Conservation (phyloP, 1,284 basidiomycete genomes). For the Inonotus obliquus region DNA sequence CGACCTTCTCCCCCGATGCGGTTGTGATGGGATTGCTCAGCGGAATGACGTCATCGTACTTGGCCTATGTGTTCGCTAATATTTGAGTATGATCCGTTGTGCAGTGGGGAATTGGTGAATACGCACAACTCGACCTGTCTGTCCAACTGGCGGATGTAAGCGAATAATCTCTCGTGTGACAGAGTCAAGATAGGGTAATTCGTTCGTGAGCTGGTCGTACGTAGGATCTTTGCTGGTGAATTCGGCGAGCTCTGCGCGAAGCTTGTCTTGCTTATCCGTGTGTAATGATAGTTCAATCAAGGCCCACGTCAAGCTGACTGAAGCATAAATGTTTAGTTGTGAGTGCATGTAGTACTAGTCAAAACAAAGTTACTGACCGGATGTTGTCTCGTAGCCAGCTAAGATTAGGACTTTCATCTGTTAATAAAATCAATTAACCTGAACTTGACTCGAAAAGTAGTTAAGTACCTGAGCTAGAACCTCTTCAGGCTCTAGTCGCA, state of each 20-base stretch:
- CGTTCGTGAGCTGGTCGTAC: slow-evolving; percentile 27
- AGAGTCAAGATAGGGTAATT: slow-evolving; percentile 15
- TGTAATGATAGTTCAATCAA: slow-evolving; percentile 26
- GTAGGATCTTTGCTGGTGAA: slow-evolving; percentile 22
- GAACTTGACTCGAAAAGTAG: not conserved
- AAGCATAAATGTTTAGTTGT: not conserved
- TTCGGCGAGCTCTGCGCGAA: slow-evolving; percentile 26
- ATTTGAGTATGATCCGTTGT: not conserved
- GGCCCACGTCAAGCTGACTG: slow-evolving; percentile 30
- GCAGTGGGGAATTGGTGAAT: no score
- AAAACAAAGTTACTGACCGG: slow-evolving; percentile 27
- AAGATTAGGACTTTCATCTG: slow-evolving; percentile 36
- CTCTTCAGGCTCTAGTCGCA: slow-evolving; percentile 60
- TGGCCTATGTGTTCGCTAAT: slow-evolving; percentile 2
- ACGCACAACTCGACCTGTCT: slow-evolving; percentile 39
- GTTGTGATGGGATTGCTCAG: slow-evolving; percentile 7
- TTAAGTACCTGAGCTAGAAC: slow-evolving; percentile 52
- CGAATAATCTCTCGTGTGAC: slow-evolving; percentile 24
- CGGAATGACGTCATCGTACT: slow-evolving; percentile 15
- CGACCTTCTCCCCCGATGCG: not conserved
- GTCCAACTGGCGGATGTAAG: slow-evolving; percentile 24
- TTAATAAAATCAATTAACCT: not conserved
- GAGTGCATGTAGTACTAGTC: not conserved
- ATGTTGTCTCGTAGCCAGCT: slow-evolving; percentile 41
- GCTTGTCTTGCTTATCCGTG: slow-evolving; percentile 25